Evolutionary conservation across 2,329 filamentous ascomycete genomes (phyloP).

Genomic region (Calonectria pauciramosa): DNA sequence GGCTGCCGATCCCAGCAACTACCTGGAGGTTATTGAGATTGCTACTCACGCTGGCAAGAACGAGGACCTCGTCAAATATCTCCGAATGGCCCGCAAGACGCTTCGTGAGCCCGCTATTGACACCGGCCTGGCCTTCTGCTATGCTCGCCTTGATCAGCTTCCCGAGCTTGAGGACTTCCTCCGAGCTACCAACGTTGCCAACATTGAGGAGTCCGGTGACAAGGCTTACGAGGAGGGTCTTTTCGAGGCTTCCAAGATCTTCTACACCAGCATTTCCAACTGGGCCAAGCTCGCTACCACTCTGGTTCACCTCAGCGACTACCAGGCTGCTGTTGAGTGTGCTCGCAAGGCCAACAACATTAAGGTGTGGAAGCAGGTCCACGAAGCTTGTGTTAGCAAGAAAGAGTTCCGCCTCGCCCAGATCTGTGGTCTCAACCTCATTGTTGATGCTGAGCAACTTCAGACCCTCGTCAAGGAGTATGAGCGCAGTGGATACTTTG

Average conservation of each 20-base stretch:
- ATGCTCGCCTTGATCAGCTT: slow-evolving; percentile 91
- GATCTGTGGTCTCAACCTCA: slow-evolving; percentile 98
- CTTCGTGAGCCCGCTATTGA: slow-evolving; percentile 94
- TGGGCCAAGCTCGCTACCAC: slow-evolving; percentile 99
- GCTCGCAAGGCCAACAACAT: slow-evolving; percentile 99
- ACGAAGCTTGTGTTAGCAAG: slow-evolving; percentile 95
- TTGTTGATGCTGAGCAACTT: slow-evolving; percentile 96
- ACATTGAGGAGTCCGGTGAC: slow-evolving; percentile 96
- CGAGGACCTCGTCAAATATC: slow-evolving; percentile 95
- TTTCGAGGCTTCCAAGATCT: slow-evolving; percentile 98
- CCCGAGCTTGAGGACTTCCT: slow-evolving; percentile 97
- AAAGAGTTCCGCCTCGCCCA: slow-evolving; percentile 99
- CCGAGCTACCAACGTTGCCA: slow-evolving; percentile 91
- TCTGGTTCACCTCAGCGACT: slow-evolving; percentile 95
- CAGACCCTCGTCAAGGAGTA: slow-evolving; percentile 95
- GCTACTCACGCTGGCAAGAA: slow-evolving; percentile 97
- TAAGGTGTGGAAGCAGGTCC: slow-evolving; percentile 99
- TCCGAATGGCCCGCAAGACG: slow-evolving; percentile 98
- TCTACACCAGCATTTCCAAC: slow-evolving; percentile 98
- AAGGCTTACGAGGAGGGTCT: slow-evolving; percentile 96
- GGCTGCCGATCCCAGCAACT: slow-evolving; percentile 92
- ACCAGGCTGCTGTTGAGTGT: slow-evolving; percentile 97
- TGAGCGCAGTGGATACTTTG: slow-evolving; percentile 96
- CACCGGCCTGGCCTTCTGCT: slow-evolving; percentile 93
- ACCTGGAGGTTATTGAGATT: slow-evolving; percentile 95